phyloP scores from a whole-genome alignment of 23 red algal species.

The Gracilaria domingensis region DNA sequence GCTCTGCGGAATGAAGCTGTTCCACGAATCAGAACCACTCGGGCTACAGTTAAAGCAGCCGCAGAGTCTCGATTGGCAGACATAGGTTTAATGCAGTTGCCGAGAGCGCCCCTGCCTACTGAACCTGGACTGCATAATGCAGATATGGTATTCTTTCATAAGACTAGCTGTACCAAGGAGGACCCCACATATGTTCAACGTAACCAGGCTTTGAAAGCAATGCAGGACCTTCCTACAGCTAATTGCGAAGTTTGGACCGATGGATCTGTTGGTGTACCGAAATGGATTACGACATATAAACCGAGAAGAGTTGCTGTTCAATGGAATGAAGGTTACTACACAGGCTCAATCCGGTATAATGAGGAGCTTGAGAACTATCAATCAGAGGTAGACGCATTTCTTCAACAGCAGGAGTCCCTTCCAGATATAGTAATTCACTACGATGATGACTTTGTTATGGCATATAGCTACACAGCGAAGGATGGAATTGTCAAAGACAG shows the following conservation, averaged over 20 bases:
- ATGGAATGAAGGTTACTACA: slow-evolving; percentile 1
- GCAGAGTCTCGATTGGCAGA: not conserved
- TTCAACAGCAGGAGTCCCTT: not conserved
- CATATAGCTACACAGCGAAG: not conserved
- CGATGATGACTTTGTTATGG: not conserved
- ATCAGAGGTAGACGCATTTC: not conserved
- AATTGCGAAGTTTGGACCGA: not conserved
- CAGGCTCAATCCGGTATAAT: not conserved
- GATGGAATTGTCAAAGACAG: not conserved
- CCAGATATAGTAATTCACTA: not conserved
- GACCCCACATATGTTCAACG: not conserved
- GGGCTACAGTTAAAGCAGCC: not conserved
- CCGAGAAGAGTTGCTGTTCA: not conserved
- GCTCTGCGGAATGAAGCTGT: not conserved
- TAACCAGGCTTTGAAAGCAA: not conserved
- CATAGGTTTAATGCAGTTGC: not conserved
- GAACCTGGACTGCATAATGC: not conserved
- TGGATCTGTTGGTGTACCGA: not conserved
- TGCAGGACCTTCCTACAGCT: not conserved
- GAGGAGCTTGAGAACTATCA: not conserved
- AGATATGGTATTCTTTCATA: not conserved
- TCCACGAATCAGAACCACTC: no score
- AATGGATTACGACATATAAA: not conserved
- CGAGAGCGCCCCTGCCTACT: not conserved
- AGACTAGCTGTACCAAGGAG: not conserved